These are phyloP conservation scores for Aspergillus ellipticus DNA, from an alignment of 495 filamentous ascomycete genomes.

Conservation along the genomic window DNA sequence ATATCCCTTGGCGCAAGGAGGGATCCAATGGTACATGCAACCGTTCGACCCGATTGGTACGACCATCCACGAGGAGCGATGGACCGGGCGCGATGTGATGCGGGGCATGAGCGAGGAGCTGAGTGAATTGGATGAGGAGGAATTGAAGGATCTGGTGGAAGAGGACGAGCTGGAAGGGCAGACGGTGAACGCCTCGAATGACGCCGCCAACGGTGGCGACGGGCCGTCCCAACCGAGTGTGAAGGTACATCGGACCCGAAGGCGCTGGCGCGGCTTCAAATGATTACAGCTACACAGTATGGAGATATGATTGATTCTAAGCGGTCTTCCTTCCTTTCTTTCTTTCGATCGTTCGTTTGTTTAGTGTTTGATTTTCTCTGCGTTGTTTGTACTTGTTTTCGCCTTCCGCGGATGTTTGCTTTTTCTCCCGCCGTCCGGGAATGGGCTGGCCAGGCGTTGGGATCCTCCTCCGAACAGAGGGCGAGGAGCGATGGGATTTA, in stretches of 20 bases:
- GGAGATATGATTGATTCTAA: slow-evolving; percentile 1
- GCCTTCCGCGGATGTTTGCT: not conserved
- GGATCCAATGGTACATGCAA: slow-evolving; percentile 84
- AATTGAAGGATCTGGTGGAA: slow-evolving; percentile 62
- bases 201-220: not conserved
- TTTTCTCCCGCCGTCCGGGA: not conserved
- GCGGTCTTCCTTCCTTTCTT: slow-evolving; percentile 9
- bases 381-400: slow-evolving; percentile 12
- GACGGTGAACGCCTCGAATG: slow-evolving; percentile 6
- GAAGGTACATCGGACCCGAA: slow-evolving; percentile 38
- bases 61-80: slow-evolving; percentile 69
- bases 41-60: slow-evolving; percentile 77
- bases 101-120: slow-evolving; percentile 81
- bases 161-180: slow-evolving; percentile 37
- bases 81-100: slow-evolving; percentile 70
- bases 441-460: slow-evolving; percentile 1
- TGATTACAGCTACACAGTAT: slow-evolving; percentile 14
- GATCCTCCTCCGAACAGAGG: not conserved
- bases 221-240: slow-evolving; percentile 10
- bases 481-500: not conserved
- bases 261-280: slow-evolving; percentile 36
- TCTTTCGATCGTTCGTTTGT: slow-evolving; percentile 7
- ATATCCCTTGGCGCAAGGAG: slow-evolving; percentile 63
- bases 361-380: slow-evolving; percentile 16
- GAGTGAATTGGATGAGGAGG: slow-evolving; percentile 84